Base-by-base conservation (phyloP, 331 rosid genomes). In the Telfairia occidentalis region DNA sequence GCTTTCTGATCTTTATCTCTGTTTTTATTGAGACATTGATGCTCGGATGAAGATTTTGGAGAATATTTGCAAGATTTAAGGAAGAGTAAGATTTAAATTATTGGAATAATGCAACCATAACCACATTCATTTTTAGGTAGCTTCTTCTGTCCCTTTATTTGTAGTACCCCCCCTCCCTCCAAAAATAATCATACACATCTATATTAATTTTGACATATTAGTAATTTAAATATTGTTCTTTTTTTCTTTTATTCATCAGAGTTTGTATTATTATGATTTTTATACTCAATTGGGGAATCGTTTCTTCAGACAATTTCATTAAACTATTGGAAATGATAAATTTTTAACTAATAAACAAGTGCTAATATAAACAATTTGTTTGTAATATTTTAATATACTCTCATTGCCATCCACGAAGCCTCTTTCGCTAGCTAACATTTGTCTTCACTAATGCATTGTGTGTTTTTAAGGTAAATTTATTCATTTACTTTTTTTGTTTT, bases 21-120 rank as follows among this genome's bases (percentile, higher is more conserved):
- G 86, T 86, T 86, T 79, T 49, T 75, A 73, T 38, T 55, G 4
- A 45, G 85, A 85, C 85, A 86, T 9, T 49, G 21, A 43, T 67
- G 52, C 37, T 23, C 35, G 5, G 35, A 43, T 40, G 10, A 67
- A 43, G 54, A 83, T 84, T 50, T 70, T 63, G 49, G 71, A 29
- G 90, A 88, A 88, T 83, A 84, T 86, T 69, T 77, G 85, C 80
- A 72, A 45, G 83, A 79, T 82, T 82, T 85, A 48, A 40, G 46
- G 42, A 60, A 64, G 48, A 82, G 48, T 26, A 57, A 23, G 2
- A 9, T 74, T 74, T 54, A 4, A 74, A 74, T 49, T 74, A 65
- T 65, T 65, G 24, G 0, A n/a, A 0, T 67, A n/a, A 0, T 67
- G 35, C 73, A 12, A 42, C 73, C 52, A 65, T 21, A 65, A 16